Evolutionary conservation across 2,329 filamentous ascomycete species (phyloP).

Genomic region (Elsinoe ampelina): DNA sequence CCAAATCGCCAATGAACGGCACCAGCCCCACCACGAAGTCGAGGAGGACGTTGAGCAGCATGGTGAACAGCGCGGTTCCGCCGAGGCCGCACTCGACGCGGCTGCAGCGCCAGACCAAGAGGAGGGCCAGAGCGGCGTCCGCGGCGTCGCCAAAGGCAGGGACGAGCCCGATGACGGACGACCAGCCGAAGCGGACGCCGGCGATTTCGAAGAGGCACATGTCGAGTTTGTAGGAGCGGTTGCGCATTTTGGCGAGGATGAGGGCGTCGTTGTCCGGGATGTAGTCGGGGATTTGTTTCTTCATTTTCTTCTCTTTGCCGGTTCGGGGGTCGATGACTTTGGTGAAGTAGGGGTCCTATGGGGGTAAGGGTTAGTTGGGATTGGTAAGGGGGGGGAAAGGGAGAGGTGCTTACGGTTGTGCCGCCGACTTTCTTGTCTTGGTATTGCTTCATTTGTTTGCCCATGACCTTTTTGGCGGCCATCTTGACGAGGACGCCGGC

Average conservation of each 20-base stretch:
- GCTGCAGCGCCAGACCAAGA: conserved; percentile 63
- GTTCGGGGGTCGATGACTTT: conserved; percentile 64
- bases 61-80: conserved; percentile 49
- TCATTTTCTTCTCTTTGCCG: conserved; percentile 70
- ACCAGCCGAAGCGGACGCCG: conserved; percentile 81
- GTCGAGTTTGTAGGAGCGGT: conserved; percentile 76
- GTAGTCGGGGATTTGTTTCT: conserved; percentile 74
- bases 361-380: conserved; percentile 16
- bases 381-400: background rate
- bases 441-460: conserved; percentile 40
- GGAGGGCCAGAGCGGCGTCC: conserved; percentile 64
- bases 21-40: conserved; percentile 68
- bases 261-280: conserved; percentile 73
- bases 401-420: conserved; percentile 30
- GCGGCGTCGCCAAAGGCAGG: conserved; percentile 70
- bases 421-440: conserved; percentile 34
- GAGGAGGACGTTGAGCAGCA: conserved; percentile 70
- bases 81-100: conserved; percentile 71
- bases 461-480: conserved; percentile 41
- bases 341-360: conserved; percentile 84
- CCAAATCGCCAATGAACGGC: conserved; percentile 66
- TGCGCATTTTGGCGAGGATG: conserved; percentile 77
- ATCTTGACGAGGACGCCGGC: conserved; percentile 38
- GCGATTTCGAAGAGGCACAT: conserved; percentile 72
- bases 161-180: conserved; percentile 72